phyloP scores from a whole-genome alignment of 768 basidiomycete species.

The Termitomyces sp. region DNA sequence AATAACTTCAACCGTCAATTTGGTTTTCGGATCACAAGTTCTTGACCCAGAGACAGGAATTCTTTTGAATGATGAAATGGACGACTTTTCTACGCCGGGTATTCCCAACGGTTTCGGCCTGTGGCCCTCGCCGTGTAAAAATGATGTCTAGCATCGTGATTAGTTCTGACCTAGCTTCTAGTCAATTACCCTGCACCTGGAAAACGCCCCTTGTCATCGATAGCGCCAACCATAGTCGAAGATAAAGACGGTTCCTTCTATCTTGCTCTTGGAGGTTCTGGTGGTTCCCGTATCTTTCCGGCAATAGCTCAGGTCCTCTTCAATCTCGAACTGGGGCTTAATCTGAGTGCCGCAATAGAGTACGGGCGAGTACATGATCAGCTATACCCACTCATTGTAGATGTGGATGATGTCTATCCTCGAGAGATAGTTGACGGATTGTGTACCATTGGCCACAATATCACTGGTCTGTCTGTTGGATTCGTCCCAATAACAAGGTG shows the following conservation, averaged over 20 bases:
- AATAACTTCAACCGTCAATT: conserved; percentile 85
- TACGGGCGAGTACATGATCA: conserved; percentile 82
- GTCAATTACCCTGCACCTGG: conserved; percentile 86
- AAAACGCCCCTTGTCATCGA: conserved; percentile 91
- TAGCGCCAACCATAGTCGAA: conserved; percentile 74
- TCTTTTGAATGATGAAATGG: conserved; percentile 92
- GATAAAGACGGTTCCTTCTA: conserved; percentile 66
- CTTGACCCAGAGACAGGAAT: conserved; percentile 85
- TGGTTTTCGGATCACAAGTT: conserved; percentile 84
- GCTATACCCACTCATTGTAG: conserved; percentile 60
- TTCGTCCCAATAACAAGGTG: not conserved
- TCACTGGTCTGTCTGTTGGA: conserved; percentile 42
- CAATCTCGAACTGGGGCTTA: conserved; percentile 77
- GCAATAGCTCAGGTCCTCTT: conserved; percentile 75
- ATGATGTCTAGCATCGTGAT: not conserved
- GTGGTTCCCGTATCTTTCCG: conserved; percentile 82
- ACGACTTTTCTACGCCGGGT: conserved; percentile 89
- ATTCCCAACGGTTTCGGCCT: conserved; percentile 80
- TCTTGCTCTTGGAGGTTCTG: conserved; percentile 76
- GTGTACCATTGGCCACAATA: conserved; percentile 58
- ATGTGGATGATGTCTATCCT: conserved; percentile 60
- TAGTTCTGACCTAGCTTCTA: conserved; percentile 20
- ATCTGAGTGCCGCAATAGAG: conserved; percentile 80
- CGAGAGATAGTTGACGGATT: conserved; percentile 50
- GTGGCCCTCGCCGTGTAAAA: conserved; percentile 70